Conservation (phyloP, 257 asterid genomes). For the Fraxinus anomala region DNA sequence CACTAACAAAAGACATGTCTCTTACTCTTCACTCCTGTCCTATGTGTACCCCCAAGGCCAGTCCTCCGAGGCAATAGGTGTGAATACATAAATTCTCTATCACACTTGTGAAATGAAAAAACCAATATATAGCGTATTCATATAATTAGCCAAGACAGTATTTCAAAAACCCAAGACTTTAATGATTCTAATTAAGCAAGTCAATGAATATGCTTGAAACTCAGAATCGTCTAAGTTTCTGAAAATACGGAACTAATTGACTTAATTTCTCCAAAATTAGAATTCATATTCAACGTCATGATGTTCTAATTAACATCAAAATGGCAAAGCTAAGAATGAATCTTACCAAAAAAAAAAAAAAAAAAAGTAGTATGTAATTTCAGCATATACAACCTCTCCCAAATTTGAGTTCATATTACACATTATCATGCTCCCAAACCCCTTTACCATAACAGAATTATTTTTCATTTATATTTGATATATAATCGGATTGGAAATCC, state of each 20-base stretch:
- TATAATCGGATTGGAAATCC: not conserved
- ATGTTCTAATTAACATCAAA: not conserved
- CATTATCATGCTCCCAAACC: not conserved
- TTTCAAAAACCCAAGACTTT: not conserved
- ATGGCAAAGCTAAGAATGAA: too few relatives aligned
- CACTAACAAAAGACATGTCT: not conserved
- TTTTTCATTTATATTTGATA: too few relatives aligned
- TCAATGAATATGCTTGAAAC: not conserved
- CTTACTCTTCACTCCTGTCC: not conserved
- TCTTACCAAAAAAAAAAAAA: too few relatives aligned
- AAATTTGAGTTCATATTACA: not conserved
- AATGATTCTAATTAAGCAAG: not conserved
- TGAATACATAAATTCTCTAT: not conserved
- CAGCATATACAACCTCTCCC: not conserved
- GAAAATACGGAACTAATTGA: not conserved
- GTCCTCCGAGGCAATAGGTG: not conserved
- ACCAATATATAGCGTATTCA: not conserved
- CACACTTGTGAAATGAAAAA: not conserved
- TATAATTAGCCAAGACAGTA: not conserved
- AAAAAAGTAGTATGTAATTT: too few relatives aligned
- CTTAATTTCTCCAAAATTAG: not conserved
- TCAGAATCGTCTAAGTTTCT: not conserved
- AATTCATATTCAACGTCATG: not conserved
- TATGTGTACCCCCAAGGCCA: not conserved
- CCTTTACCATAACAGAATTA: not conserved